These are phyloP conservation scores for Pyrenula aspistea DNA, from an alignment of 495 filamentous ascomycete genomes.

Conservation along the genomic window DNA sequence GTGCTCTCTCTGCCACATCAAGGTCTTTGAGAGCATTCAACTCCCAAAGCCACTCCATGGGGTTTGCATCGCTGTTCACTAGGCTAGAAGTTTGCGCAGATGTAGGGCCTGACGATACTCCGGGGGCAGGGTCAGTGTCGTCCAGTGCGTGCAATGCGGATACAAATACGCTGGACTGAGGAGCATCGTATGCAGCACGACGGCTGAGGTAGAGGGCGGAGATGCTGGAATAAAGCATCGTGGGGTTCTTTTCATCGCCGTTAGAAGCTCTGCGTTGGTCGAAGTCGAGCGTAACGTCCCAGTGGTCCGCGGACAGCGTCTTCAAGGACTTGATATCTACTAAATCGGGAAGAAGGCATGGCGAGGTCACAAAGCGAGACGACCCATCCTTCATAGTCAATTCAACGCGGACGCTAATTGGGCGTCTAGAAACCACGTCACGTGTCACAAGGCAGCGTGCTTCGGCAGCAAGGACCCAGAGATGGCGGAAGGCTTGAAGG, in stretches of 20 bases:
- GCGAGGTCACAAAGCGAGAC: slow-evolving; percentile 37
- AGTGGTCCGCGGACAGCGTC: slow-evolving; percentile 62
- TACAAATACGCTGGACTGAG: slow-evolving; percentile 59
- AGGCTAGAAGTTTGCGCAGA: slow-evolving; percentile 20
- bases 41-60: slow-evolving; percentile 69
- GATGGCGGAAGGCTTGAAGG: slow-evolving; percentile 90
- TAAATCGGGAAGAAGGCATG: slow-evolving; percentile 77
- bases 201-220: slow-evolving; percentile 56
- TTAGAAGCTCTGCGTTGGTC: slow-evolving; percentile 37
- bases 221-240: not conserved
- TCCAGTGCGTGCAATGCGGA: slow-evolving; percentile 58
- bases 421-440: slow-evolving; percentile 70
- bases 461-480: slow-evolving; percentile 93
- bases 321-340: slow-evolving; percentile 51
- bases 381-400: slow-evolving; percentile 39
- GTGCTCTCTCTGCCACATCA: slow-evolving; percentile 62
- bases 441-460: slow-evolving; percentile 75
- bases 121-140: slow-evolving; percentile 28
- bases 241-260: slow-evolving; percentile 32
- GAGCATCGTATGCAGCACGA: slow-evolving; percentile 54
- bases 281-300: slow-evolving; percentile 78
- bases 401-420: slow-evolving; percentile 59
- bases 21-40: slow-evolving; percentile 50
- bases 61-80: slow-evolving; percentile 18
- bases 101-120: slow-evolving; percentile 21